These are phyloP conservation scores for Bryoerythrophyllum caledonicum DNA, from an alignment of 225 moss, liverwort and hornwort genomes.

Conservation along the genomic window DNA sequence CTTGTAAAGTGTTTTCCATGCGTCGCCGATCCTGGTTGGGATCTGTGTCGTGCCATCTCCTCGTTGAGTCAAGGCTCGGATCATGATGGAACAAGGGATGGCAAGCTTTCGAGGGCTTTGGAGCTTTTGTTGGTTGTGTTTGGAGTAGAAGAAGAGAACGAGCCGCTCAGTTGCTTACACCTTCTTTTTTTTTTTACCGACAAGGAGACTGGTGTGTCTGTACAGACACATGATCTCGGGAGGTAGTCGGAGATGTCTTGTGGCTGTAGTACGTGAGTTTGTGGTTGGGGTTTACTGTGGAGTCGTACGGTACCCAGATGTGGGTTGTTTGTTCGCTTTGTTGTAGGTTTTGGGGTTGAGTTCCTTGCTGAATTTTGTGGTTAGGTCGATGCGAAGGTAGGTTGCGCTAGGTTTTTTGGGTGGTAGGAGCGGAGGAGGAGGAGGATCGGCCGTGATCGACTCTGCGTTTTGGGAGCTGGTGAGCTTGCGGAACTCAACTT, in stretches of 20 bases:
- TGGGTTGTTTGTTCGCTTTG: neutral
- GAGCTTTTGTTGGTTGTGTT: neutral
- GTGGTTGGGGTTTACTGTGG: neutral
- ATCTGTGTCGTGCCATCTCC: neutral
- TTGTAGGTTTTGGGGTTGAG: neutral
- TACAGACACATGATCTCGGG: neutral
- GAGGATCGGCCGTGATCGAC: constrained; percentile 17
- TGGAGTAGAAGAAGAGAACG: neutral
- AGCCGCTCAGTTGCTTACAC: neutral
- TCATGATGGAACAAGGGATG: neutral
- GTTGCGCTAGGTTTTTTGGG: neutral
- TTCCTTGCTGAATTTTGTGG: neutral
- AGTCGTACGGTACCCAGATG: neutral
- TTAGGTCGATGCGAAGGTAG: constrained; percentile 14
- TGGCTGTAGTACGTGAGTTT: neutral
- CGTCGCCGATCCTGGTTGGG: too few species aligned
- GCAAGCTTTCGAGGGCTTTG: neutral
- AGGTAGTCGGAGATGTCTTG: neutral
- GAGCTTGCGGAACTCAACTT: constrained; percentile 12
- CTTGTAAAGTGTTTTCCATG: neutral
- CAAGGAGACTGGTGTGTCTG: constrained; percentile 9
- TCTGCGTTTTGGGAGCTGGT: neutral
- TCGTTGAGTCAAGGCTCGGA: neutral
- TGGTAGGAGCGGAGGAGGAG: too few species aligned
- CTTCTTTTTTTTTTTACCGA: constrained; percentile 9